Percentiles rank a stretch among this genome's conserved stretches.
phyloP scores from a whole-genome alignment of 345 rosid species.

The Gossypium arboreum region DNA sequence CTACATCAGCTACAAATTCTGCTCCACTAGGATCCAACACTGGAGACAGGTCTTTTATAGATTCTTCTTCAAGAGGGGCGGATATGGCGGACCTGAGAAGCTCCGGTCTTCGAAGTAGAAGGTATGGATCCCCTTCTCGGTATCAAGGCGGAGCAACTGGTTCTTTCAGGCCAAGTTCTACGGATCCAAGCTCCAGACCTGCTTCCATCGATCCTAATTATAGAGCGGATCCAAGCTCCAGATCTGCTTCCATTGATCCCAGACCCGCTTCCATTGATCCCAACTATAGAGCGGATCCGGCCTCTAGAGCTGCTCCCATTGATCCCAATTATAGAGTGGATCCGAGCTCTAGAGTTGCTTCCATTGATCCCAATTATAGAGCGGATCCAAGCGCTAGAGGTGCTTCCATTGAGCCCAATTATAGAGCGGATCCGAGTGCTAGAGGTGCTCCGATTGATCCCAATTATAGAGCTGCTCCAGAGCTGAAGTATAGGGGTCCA shows the following conservation, averaged over 20 bases:
- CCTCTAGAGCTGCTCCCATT: neutral
- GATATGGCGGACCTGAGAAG: slow-evolving; percentile 60
- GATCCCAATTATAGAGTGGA: neutral
- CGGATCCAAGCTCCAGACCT: slow-evolving; percentile 54
- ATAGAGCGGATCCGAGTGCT: neutral
- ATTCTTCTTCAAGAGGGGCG: slow-evolving; percentile 55
- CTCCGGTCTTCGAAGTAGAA: slow-evolving; percentile 46
- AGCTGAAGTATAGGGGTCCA: slow-evolving; percentile 60
- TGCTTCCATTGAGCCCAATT: neutral
- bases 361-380: neutral
- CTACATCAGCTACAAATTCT: slow-evolving; percentile 42
- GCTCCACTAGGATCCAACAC: slow-evolving; percentile 44
- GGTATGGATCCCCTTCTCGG: slow-evolving; percentile 61
- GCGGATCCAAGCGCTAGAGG: neutral
- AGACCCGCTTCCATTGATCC: neutral
- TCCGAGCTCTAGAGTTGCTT: neutral
- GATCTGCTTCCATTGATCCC: neutral
- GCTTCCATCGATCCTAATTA: slow-evolving; percentile 30
- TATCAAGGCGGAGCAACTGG: slow-evolving; percentile 57
- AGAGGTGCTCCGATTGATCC: slow-evolving; percentile 17
- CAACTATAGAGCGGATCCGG: neutral
- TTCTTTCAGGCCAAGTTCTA: slow-evolving; percentile 55
- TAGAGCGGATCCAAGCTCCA: neutral
- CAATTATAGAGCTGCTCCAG: slow-evolving; percentile 49
- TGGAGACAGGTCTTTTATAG: slow-evolving; percentile 55